Base-by-base conservation (phyloP, 1,139 yeast genomes). In the Saccharomyces pastorianus region DNA sequence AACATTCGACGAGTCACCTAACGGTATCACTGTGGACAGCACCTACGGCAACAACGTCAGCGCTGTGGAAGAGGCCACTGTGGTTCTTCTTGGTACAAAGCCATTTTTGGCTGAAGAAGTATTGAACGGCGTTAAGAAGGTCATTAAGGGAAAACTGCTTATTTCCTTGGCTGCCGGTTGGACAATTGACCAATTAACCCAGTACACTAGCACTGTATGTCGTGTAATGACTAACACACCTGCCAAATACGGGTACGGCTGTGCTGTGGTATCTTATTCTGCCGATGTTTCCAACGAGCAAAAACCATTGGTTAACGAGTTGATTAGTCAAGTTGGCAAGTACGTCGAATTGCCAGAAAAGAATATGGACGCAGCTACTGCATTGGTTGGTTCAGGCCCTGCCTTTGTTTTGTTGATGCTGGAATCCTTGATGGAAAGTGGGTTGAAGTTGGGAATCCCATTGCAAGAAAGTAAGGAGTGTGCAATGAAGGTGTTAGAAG, bases 171-270 rank as follows among this genome's bases (percentile, higher is more conserved):
- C 90, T 63, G 98, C 99, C 2, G 99, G 99, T 20, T 87, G 90
- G 78, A 88, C 96, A 26, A 83, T 90, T 59, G 82, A 75, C 20
- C 88, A 85, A 67, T 77, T 91, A 64, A 66, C 72, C 32, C 68
- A 72, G 3, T 80, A 79, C 67, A 75, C 90, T 6, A 73, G 76
- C 52, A 61, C 58, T 25, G 83, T 91, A 49, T 88, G 95, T 51
- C 82, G 96, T 61, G 96, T 95, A n/a, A 91, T 95, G 96, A 93
- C 99, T 56, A 93, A 93, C 72, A 93, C 99, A 0, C 98, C 99
- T 3, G 95, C 97, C 47, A 87, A 85, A 69, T 84, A 76, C 70
- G 96, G 97, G 7, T 82, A 84, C 65, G 99, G 98, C 52, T 89
- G 95, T 79, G 96, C 98, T 7, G 91, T 89, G 25, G 83, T 93